Evolutionary conservation across 2,329 filamentous ascomycete species (phyloP).

Genomic region (Didymella pinodella): DNA sequence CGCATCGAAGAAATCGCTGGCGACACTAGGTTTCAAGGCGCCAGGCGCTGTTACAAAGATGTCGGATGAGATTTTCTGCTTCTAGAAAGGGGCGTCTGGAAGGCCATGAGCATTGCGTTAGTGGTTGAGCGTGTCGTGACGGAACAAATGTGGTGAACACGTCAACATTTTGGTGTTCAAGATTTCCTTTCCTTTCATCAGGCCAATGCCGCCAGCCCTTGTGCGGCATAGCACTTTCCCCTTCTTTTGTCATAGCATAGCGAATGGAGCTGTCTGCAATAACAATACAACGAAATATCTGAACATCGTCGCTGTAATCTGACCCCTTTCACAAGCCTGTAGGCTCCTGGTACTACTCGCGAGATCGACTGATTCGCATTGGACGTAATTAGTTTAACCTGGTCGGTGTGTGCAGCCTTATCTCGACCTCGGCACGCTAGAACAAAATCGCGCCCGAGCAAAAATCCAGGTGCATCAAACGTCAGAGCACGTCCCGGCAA

Average conservation of each 20-base stretch:
- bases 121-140: neutral
- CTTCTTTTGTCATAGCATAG: slow-evolving; percentile 19
- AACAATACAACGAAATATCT: neutral
- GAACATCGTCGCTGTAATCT: neutral
- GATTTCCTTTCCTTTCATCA: slow-evolving; percentile 2
- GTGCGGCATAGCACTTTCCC: slow-evolving; percentile 2
- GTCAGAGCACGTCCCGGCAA: slow-evolving; percentile 4
- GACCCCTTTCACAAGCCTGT: neutral
- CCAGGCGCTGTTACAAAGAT: slow-evolving; percentile 62
- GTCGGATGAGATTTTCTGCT: slow-evolving; percentile 64
- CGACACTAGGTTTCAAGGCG: slow-evolving; percentile 59
- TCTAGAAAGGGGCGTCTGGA: slow-evolving; percentile 42
- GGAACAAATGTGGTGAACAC: neutral
- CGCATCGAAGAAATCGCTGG: slow-evolving; percentile 59
- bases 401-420: neutral
- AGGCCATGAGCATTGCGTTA: neutral
- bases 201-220: neutral
- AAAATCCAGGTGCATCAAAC: slow-evolving; percentile 6
- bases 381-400: neutral
- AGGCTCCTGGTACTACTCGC: neutral
- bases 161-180: neutral
- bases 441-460: neutral
- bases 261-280: slow-evolving; percentile 9
- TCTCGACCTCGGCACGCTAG: slow-evolving; percentile 11
- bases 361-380: neutral